phyloP scores from a whole-genome alignment of 2,329 filamentous ascomycete genomes.

The Massarina eburnea region DNA sequence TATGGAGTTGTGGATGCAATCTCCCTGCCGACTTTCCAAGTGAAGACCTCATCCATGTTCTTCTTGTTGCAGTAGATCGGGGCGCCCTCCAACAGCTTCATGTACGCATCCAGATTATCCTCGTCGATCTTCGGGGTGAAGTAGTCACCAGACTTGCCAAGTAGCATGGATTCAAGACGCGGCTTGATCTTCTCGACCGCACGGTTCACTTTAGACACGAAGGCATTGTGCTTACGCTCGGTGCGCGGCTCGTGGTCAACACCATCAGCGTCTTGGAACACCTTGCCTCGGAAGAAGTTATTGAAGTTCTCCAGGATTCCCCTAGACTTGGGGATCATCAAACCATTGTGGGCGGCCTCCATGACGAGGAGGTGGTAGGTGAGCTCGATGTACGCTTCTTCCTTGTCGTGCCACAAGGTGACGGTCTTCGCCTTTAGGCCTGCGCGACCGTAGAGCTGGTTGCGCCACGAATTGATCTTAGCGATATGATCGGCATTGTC shows the following conservation, averaged over 20 bases:
- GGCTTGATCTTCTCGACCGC: conserved; percentile 6
- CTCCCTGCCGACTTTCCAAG: not conserved
- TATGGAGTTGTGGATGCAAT: not conserved
- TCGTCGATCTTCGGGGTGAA: conserved; percentile 13
- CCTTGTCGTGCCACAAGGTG: conserved; percentile 16
- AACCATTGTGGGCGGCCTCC: conserved; percentile 9
- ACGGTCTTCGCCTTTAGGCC: conserved; percentile 19
- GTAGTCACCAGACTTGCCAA: conserved; percentile 11
- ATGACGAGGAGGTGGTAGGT: conserved; percentile 19
- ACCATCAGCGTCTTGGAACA: conserved; percentile 6
- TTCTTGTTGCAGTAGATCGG: conserved; percentile 2
- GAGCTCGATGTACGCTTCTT: conserved; percentile 22
- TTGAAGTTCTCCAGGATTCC: conserved; percentile 18
- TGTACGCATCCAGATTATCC: conserved; percentile 12
- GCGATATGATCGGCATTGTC: conserved; percentile 14
- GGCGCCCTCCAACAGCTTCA: conserved; percentile 7
- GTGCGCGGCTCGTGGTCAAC: conserved; percentile 3
- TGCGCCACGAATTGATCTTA: conserved; percentile 27
- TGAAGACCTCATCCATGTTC: not conserved
- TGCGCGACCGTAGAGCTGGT: conserved; percentile 24
- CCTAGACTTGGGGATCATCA: conserved; percentile 8
- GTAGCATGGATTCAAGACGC: conserved; percentile 1
- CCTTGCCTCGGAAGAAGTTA: conserved; percentile 12
- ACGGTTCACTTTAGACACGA: conserved; percentile 20
- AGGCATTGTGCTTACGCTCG: conserved; percentile 10